A percentile compares a stretch with the other conserved stretches of the same genome.
These are phyloP conservation scores for Vaccinium myrtillus DNA, from an alignment of 148 eudicot genomes.

Conservation along the genomic window DNA sequence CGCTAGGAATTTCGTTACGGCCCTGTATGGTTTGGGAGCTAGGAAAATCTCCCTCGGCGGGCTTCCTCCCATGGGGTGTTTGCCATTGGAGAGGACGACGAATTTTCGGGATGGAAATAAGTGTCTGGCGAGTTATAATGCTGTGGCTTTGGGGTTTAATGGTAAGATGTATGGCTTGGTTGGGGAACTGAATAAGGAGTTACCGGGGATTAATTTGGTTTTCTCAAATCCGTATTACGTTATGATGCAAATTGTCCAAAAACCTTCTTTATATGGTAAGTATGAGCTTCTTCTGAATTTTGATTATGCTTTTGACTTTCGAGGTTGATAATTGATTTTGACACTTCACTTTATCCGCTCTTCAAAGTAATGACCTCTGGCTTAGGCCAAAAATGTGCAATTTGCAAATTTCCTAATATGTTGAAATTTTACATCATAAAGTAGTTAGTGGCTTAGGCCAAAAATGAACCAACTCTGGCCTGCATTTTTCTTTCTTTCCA, in stretches of 20 bases:
- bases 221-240: constrained; percentile 23
- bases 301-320: not conserved
- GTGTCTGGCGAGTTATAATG: constrained; percentile 30
- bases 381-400: too few relatives aligned
- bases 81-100: constrained; percentile 29
- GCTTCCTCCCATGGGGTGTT: constrained; percentile 34
- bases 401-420: not conserved
- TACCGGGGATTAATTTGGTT: constrained; percentile 16
- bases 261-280: constrained; percentile 24
- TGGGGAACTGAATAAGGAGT: constrained; percentile 20
- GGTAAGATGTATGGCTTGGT: constrained; percentile 22
- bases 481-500: too few relatives aligned
- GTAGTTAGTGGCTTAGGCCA: too few relatives aligned
- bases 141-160: constrained; percentile 24
- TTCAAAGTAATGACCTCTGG: too few relatives aligned
- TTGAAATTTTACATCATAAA: too few relatives aligned
- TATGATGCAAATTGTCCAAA: constrained; percentile 17
- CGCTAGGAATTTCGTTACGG: constrained; percentile 11
- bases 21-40: constrained; percentile 22
- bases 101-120: constrained; percentile 10
- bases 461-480: too few relatives aligned
- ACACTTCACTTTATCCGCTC: too few relatives aligned
- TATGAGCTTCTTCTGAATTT: not conserved
- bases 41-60: constrained; percentile 31
- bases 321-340: too few relatives aligned